Evolutionary conservation across 768 basidiomycete species (phyloP).

Genomic region (Mycena polygramma): DNA sequence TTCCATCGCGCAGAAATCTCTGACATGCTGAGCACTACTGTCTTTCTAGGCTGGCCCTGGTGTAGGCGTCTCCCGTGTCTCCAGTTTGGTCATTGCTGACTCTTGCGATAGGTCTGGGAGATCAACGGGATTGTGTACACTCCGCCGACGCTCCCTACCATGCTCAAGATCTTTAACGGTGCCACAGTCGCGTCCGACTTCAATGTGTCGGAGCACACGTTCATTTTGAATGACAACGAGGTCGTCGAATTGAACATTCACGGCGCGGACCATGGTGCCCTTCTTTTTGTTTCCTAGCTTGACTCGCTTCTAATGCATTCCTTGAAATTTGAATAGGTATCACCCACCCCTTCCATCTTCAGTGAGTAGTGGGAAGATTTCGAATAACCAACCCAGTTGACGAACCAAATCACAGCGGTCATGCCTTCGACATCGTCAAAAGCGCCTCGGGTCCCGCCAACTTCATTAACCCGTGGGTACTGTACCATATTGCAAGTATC

Average conservation of each 20-base stretch:
- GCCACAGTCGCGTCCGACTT: slow-evolving; percentile 36
- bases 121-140: slow-evolving; percentile 41
- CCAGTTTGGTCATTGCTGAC: background rate
- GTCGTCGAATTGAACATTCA: slow-evolving; percentile 43
- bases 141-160: slow-evolving; percentile 40
- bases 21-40: background rate
- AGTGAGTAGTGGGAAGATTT: slow-evolving; percentile 24
- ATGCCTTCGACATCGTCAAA: slow-evolving; percentile 46
- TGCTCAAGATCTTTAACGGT: slow-evolving; percentile 43
- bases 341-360: slow-evolving; percentile 26
- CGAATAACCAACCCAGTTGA: background rate
- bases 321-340: slow-evolving; percentile 18
- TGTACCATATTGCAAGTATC: background rate
- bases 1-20: background rate
- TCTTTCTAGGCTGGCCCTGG: slow-evolving; percentile 15
- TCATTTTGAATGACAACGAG: slow-evolving; percentile 36
- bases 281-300: no score
- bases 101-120: slow-evolving; percentile 19
- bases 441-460: slow-evolving; percentile 36
- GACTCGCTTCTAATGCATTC: background rate
- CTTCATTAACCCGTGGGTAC: slow-evolving; percentile 38
- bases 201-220: slow-evolving; percentile 40
- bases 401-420: slow-evolving; percentile 35
- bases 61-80: background rate
- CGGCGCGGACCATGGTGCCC: slow-evolving; percentile 40